These are phyloP conservation scores for Xylaria bambusicola DNA, from an alignment of 495 filamentous ascomycete species.

Conservation along the genomic window DNA sequence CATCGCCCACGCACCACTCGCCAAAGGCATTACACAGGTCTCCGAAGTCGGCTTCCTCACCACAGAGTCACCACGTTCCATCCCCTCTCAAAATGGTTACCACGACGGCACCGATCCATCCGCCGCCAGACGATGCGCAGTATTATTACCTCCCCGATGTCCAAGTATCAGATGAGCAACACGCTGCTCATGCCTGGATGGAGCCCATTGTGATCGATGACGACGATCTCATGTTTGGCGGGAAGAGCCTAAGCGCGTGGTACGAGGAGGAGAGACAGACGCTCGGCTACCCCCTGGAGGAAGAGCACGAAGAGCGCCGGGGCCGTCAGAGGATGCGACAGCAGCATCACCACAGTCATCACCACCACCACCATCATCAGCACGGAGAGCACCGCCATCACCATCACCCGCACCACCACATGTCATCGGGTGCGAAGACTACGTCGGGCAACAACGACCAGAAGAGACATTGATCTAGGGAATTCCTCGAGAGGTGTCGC, in stretches of 20 bases:
- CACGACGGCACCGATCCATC: conserved; percentile 25
- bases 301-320: conserved; percentile 38
- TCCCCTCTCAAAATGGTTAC: conserved; percentile 40
- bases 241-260: conserved; percentile 56
- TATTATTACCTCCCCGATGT: conserved; percentile 45
- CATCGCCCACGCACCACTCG: conserved; percentile 9
- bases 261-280: conserved; percentile 55
- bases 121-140: conserved; percentile 26
- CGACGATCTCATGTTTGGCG: conserved; percentile 58
- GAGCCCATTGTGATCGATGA: conserved; percentile 57
- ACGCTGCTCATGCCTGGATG: conserved; percentile 46
- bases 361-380: conserved; percentile 28
- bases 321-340: conserved; percentile 45
- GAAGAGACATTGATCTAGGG: conserved; percentile 26
- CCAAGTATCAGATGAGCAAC: conserved; percentile 38
- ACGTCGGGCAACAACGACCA: conserved; percentile 23
- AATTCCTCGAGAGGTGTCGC: too few species aligned
- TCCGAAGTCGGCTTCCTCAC: conserved; percentile 17
- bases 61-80: conserved; percentile 22
- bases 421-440: conserved; percentile 17
- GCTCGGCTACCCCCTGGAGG: conserved; percentile 40
- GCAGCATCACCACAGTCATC: conserved; percentile 23
- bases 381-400: conserved; percentile 29
- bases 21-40: conserved; percentile 21
- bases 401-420: conserved; percentile 29